Evolutionary conservation across 2,329 filamentous ascomycete species (phyloP), one percentile per base, ranked within the genome.

Genomic region (Monosporascus cannonballus): DNA sequence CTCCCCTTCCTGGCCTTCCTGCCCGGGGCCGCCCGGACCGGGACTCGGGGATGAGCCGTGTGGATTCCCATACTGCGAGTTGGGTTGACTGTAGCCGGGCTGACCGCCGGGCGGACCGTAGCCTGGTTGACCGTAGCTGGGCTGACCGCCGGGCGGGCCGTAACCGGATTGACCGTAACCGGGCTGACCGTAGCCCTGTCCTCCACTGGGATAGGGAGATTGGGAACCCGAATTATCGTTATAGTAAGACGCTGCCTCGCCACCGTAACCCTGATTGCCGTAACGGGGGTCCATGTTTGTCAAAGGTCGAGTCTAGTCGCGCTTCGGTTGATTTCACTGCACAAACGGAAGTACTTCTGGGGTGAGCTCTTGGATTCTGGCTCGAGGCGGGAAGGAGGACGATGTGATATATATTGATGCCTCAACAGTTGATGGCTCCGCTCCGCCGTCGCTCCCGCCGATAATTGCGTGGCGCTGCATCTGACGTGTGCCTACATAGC

Each of bases 1-100:
- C 50, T 75, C 72, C n/a, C 70, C 71, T 6, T 70, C 68, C 38
- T 52, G 30, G 30, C 30, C 30, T 34, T 34, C 30, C 30, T 34
- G 30, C 30, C 30, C 30, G 8, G 53, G 60, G 3, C 62, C 67
- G 2, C 53, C 63, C 0, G 52, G 58, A 24, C 59, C 62, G 15
- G 41, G 50, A 45, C 54, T 46, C 3, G 46, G 51, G 9, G 53
- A 36, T 1, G 42, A 34, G 6, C 41, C 45, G 42, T 54, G 54
- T n/a, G 39, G 8, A 37, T 56, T 51, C 20, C 52, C 55, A n/a
- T 54, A 52, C 45, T 47, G 54, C 9, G 50, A 36, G 25, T 55
- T 48, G 14, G 52, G 51, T 4, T 52, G 54, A 1, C 52, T 49
- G n/a, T 54, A 54, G 6, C 51, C 51, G 30, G 22, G 14, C 11